phyloP scores from a whole-genome alignment of 495 filamentous ascomycete genomes.

The Neurospora sublineolata region DNA sequence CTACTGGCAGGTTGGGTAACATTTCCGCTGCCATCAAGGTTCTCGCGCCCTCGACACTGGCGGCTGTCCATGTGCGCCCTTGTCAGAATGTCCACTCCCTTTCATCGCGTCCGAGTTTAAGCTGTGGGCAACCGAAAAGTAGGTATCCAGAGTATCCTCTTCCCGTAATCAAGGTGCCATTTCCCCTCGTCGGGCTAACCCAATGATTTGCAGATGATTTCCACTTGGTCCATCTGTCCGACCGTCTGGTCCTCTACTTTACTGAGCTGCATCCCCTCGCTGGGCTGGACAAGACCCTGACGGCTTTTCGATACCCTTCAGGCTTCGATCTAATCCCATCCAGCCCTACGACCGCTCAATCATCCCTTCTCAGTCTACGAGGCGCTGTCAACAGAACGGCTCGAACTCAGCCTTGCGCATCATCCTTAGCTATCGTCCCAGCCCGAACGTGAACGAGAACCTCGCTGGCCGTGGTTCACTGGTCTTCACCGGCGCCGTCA shows the following conservation, averaged over 20 bases:
- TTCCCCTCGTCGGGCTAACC: not conserved
- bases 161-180: not conserved
- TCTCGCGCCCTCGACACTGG: not conserved
- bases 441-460: not conserved
- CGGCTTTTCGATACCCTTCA: not conserved
- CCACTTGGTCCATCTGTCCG: not conserved
- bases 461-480: not conserved
- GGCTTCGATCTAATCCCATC: not conserved
- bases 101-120: not conserved
- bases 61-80: not conserved
- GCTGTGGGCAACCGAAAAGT: not conserved
- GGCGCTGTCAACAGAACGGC: not conserved
- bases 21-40: not conserved
- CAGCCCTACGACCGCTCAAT: not conserved
- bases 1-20: not conserved
- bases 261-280: not conserved
- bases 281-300: not conserved
- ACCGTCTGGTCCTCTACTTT: not conserved
- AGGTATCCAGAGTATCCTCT: not conserved
- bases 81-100: not conserved
- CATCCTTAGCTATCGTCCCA: not conserved
- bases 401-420: not conserved
- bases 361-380: not conserved
- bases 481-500: not conserved
- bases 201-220: not conserved